These are phyloP conservation scores for Diophrys sp. DNA, from an alignment of 73 alveolate species.

Conservation along the genomic window DNA sequence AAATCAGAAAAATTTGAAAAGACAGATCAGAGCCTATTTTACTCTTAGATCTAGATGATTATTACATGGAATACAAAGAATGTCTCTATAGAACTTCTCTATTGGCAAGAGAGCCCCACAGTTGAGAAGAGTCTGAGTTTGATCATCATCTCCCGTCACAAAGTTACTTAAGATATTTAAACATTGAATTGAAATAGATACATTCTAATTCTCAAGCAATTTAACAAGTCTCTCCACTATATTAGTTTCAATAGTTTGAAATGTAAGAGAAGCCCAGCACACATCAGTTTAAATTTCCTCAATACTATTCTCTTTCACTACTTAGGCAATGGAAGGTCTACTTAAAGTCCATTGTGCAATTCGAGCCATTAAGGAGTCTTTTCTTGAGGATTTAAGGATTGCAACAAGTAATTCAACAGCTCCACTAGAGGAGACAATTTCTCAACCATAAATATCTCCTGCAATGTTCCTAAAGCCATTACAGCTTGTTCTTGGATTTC, in stretches of 20 bases:
- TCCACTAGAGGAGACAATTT: conserved; percentile 71
- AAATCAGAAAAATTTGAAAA: too few species aligned
- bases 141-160: conserved; percentile 88
- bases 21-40: too few species aligned
- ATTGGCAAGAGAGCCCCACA: conserved; percentile 77
- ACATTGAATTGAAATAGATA: conserved; percentile 69
- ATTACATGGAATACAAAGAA: too few species aligned
- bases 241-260: conserved; percentile 89
- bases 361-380: conserved; percentile 66
- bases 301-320: conserved; percentile 68
- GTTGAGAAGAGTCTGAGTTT: conserved; percentile 80
- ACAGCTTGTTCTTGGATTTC: conserved; percentile 91
- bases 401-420: conserved; percentile 81
- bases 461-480: conserved; percentile 97
- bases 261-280: conserved; percentile 94
- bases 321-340: conserved; percentile 82
- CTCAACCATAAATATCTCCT: conserved; percentile 89
- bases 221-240: conserved; percentile 73
- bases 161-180: conserved; percentile 94
- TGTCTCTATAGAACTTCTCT: conserved; percentile 61
- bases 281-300: conserved; percentile 93
- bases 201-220: conserved; percentile 68
- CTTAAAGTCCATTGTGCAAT: conserved; percentile 93
- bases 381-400: conserved; percentile 61
- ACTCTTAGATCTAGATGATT: too few species aligned